Base-by-base conservation (phyloP, 1,284 basidiomycete genomes). In the Abortiporus biennis region DNA sequence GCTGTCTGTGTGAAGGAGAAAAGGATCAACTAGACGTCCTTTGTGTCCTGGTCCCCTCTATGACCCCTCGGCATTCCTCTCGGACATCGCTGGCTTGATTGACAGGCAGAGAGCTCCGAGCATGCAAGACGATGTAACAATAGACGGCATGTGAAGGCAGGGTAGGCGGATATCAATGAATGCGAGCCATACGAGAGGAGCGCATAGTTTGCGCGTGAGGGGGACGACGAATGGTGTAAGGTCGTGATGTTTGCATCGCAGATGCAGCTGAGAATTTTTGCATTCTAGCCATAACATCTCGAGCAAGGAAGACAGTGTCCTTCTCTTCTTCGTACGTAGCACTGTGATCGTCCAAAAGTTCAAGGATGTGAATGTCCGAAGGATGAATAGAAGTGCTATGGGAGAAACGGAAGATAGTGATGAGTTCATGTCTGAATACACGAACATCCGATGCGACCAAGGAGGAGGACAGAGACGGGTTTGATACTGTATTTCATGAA, bases 261-360 rank as follows among this genome's bases (percentile, higher is more conserved):
- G 27, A 29, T 8, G n/a, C 9, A 9, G 38, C 29, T n/a, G 42
- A 16, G 6, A 43, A 22, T 20, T 29, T 66, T 48, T 72, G 67
- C 44, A 82, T 52, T 29, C 69, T 69, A 20, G 67, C 66, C 66
- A 80, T 71, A 29, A 78, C 64, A 44, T 76, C 69, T 47, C 69
- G 72, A 8, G 79, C 73, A 35, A 83, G 65, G 55, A 79, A 82
- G 21, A 82, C 78, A 8, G 71, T 78, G 46, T 70, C 80, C 44
- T 65, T 74, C 27, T 82, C 78, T 50, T 76, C 72, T 51, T 84
- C 80, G 49, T 81, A 79, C 20, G 67, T 68, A 35, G 71, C 64
- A 37, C 66, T 57, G 22, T 58, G 58, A 16, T 72, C 71, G 40
- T 72, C 69, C 38, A 82, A 72, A 21, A 63, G 54, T 55, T 79